Conservation (phyloP, 306 rosid species). For the Styphnolobium japonicum region DNA sequence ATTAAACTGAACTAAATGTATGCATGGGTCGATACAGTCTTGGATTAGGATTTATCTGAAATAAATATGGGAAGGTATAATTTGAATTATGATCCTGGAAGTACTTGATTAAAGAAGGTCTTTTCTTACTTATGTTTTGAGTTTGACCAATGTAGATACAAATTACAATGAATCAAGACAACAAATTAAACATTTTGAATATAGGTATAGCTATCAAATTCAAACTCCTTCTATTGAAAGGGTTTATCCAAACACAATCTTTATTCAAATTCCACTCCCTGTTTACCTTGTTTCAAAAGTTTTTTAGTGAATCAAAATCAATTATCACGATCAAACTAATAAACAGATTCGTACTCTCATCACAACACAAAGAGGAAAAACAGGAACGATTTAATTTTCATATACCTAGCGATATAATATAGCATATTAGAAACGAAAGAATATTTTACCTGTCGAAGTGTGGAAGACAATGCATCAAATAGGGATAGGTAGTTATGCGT, state of each 20-base stretch:
- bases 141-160: no score
- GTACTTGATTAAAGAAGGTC: not conserved
- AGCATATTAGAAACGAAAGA: no score
- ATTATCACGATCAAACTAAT: not conserved
- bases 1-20: not conserved
- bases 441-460: slow-evolving; percentile 64
- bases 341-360: not conserved
- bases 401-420: not conserved
- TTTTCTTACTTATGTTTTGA: no score
- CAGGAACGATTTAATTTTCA: not conserved
- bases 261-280: not conserved
- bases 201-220: not conserved
- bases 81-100: not conserved
- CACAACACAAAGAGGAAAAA: not conserved
- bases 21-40: not conserved
- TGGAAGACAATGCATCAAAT: slow-evolving; percentile 52
- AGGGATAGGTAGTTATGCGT: slow-evolving; percentile 54
- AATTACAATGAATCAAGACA: not conserved
- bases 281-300: not conserved
- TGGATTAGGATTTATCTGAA: not conserved
- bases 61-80: not conserved
- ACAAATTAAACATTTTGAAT: not conserved
- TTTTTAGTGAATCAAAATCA: not conserved
- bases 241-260: not conserved
- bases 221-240: not conserved